These are phyloP conservation scores for Anthostomella pinea DNA, from an alignment of 2,329 filamentous ascomycete species.

Conservation along the genomic window DNA sequence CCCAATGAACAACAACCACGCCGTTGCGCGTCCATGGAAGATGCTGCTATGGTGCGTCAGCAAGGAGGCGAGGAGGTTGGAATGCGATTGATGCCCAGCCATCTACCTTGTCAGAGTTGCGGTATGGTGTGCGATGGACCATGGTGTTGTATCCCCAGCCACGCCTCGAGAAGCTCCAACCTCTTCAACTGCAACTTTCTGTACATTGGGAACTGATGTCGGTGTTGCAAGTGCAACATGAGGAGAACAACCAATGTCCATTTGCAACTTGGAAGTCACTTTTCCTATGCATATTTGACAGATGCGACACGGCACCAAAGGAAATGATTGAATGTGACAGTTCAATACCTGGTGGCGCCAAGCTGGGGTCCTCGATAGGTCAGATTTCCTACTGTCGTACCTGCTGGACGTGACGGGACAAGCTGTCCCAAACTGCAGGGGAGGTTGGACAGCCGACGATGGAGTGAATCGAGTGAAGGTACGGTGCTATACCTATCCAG, in stretches of 20 bases:
- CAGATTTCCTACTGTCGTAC: slow-evolving; percentile 4
- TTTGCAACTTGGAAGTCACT: no score
- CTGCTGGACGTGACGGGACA: not conserved
- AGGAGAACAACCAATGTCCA: no score
- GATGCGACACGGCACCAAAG: slow-evolving; percentile 1
- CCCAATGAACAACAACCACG: slow-evolving; percentile 30
- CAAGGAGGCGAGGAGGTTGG: slow-evolving; percentile 4
- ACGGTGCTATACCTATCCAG: no score
- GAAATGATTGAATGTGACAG: slow-evolving; percentile 9
- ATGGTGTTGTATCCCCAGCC: slow-evolving; percentile 7
- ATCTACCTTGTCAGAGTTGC: no score
- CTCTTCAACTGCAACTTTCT: no score
- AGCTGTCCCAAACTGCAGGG: no score
- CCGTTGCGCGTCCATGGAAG: slow-evolving; percentile 22
- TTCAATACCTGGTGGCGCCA: slow-evolving; percentile 9
- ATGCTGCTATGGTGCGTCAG: slow-evolving; percentile 14
- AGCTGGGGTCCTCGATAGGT: slow-evolving; percentile 6
- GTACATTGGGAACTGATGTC: no score
- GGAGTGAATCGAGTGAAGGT: no score
- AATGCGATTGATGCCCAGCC: slow-evolving; percentile 9
- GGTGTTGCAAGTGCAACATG: no score
- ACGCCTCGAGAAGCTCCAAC: not conserved
- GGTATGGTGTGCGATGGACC: slow-evolving; percentile 1
- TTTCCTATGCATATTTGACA: no score
- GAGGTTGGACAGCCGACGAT: no score